Conservation (phyloP, 768 basidiomycete species). For the Kwoniella sp. region DNA sequence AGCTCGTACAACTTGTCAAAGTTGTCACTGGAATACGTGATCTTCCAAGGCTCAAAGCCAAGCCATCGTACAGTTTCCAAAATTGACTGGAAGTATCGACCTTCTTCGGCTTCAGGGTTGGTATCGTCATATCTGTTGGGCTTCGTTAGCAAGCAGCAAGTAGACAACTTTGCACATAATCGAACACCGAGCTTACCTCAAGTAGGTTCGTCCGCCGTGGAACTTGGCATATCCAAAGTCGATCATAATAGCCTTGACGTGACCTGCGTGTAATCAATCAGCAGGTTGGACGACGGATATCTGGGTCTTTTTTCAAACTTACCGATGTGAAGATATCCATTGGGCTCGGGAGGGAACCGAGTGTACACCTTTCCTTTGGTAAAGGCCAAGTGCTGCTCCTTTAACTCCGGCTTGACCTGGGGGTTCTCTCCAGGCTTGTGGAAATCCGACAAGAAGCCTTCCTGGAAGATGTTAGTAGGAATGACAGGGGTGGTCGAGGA, state of each 20-base stretch:
- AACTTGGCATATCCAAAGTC: conserved; percentile 98
- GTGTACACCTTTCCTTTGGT: conserved; percentile 87
- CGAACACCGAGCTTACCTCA: conserved; percentile 62
- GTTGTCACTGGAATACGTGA: conserved; percentile 98
- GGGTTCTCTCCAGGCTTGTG: conserved; percentile 94
- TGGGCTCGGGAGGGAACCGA: conserved; percentile 97
- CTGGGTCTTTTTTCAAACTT: conserved; percentile 5
- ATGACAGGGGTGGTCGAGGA: conserved; percentile 43
- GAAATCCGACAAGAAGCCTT: conserved; percentile 88
- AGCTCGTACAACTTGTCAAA: conserved; percentile 83
- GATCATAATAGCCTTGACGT: conserved; percentile 97
- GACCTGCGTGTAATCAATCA: conserved; percentile 66
- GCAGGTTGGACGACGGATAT: background rate
- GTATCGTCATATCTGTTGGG: conserved; percentile 81
- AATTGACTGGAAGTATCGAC: conserved; percentile 92
- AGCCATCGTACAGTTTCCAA: conserved; percentile 94
- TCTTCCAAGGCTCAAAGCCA: conserved; percentile 96
- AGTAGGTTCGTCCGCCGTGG: conserved; percentile 86
- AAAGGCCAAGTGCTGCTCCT: conserved; percentile 74
- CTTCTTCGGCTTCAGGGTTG: conserved; percentile 97
- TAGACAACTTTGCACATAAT: too few species aligned
- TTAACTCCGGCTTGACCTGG: conserved; percentile 75
- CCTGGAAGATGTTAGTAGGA: conserved; percentile 74
- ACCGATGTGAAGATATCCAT: conserved; percentile 77
- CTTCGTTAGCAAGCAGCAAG: too few species aligned